Base-by-base conservation (phyloP, 2,329 filamentous ascomycete species). In the Chrysosphaeria jannelii region DNA sequence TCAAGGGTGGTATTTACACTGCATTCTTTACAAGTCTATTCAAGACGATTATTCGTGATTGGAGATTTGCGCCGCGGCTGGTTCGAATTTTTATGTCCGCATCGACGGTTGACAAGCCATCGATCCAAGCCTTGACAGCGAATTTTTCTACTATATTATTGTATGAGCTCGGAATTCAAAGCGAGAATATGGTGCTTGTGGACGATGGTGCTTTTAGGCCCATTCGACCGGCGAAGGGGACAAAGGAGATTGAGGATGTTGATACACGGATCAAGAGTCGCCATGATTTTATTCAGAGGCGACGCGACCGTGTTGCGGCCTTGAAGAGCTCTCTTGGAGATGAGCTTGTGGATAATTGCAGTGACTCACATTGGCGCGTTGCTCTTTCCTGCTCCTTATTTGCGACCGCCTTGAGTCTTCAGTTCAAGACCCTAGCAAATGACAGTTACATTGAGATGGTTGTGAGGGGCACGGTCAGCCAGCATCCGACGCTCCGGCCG, bases 1-100 rank as follows among this genome's bases (percentile, higher is more conserved):
- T 97, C 42, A 97, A 97, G 45, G 85, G 88, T 16, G 72, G 70
- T 17, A 64, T 97, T 50, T 93, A 85, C 40, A 79, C 79, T 0
- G 47, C 97, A 14, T 50, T 93, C 10, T 88, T 81, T 35, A 79
- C 81, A 8, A 88, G 74, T 29, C 49, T 97, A 17, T 58, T 78
- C 5, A 88, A 79, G 45, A 88, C 81, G 0, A 59, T 89, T 21
- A 62, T 76, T 22, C 68, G 72, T 25, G 79, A 97, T 40, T 97
- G 88, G 88, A 69, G 79, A 19, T 91, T 79, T 42, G 76, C 85
- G 0, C 85, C 88, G 1, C 60, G 69, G n/a, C 50, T 91, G 23
- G 74, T 97, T 48, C 66, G 68, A 25, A 53, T 85, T 6, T 97
- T 89, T 44, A 85, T 97, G 31, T 63, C 72, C 35, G 76, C 85